Evolutionary conservation across 2,329 filamentous ascomycete genomes (phyloP), one percentile per base, ranked within the genome.

Genomic region (Xylaria polymorpha): DNA sequence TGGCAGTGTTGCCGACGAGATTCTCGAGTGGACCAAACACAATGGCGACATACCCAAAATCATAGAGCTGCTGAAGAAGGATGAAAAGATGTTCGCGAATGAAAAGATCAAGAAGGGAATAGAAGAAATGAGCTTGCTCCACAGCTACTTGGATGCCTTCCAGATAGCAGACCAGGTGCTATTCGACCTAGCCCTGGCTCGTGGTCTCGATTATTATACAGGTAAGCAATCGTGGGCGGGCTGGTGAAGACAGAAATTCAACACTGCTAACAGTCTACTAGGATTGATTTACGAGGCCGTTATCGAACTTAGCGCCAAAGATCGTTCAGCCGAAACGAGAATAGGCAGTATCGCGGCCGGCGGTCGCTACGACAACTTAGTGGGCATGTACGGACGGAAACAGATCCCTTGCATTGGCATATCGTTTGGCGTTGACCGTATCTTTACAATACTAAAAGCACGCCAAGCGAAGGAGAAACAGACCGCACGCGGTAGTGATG

Each of bases 361-460:
- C 76, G 92, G 92, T 53, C 87, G 92, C 63, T 94, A 94, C 79
- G 92, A 94, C 79, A 89, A 92, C 75, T 83, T 94, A 3, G 92
- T 94, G 12, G 90, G 89, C 80, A 93, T 94, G 90, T 94, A 94
- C 81, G 88, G 88, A 71, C 92, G 91, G 79, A 84, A 83, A 44
- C 88, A 92, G 74, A 91, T 94, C 70, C 91, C 91, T 51, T 94
- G 92, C 74, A 91, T 94, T 20, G 92, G 92, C 70, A 91, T 94
- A 69, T 94, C 91, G 1, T 94, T 94, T 76, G 92, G 92, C 67
- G 90, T 94, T 46, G 92, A 94, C 78, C 87, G 91, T 74, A 94
- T 94, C 75, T 93, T 94, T 82, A 91, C 89, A 72, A 92, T 94
- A 79, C 92, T 88, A 61, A 92, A 93, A 79, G 87, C 90, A 15